Percentiles rank a stretch among this genome's conserved stretches.
Evolutionary conservation across 202 grass and related monocot genomes (phyloP).

Genomic region (Carex arenaria): DNA sequence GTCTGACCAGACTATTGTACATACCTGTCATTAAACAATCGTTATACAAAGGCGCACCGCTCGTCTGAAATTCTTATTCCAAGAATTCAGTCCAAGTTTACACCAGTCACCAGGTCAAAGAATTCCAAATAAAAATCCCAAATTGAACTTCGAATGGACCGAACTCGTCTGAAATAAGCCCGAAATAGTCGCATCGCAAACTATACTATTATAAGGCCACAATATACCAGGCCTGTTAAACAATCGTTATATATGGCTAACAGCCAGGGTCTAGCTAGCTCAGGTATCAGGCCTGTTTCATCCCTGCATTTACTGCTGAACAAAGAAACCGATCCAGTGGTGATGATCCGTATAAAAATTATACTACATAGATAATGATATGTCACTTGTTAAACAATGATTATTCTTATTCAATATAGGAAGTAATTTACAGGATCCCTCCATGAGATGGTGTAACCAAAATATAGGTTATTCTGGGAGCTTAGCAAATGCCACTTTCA

Average conservation of each 20-base stretch:
- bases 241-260: too few species aligned
- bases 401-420: background rate
- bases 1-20: background rate
- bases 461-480: background rate
- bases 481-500: background rate
- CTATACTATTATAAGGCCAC: background rate
- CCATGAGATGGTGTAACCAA: background rate
- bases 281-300: too few species aligned
- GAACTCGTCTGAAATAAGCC: background rate
- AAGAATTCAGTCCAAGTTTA: background rate
- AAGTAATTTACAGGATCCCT: background rate
- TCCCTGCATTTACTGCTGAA: too few species aligned
- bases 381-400: constrained; percentile 17
- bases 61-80: background rate
- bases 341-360: too few species aligned
- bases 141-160: background rate
- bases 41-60: background rate
- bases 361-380: constrained; percentile 45
- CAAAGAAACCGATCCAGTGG: too few species aligned
- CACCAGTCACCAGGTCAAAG: background rate
- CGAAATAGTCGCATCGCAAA: background rate
- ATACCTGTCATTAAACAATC: background rate
- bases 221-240: background rate
- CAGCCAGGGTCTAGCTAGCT: too few species aligned
- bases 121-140: background rate